Evolutionary conservation across 2,329 filamentous ascomycete genomes (phyloP), one percentile per base, ranked within the genome.

Genomic region (Cadophora sp.): DNA sequence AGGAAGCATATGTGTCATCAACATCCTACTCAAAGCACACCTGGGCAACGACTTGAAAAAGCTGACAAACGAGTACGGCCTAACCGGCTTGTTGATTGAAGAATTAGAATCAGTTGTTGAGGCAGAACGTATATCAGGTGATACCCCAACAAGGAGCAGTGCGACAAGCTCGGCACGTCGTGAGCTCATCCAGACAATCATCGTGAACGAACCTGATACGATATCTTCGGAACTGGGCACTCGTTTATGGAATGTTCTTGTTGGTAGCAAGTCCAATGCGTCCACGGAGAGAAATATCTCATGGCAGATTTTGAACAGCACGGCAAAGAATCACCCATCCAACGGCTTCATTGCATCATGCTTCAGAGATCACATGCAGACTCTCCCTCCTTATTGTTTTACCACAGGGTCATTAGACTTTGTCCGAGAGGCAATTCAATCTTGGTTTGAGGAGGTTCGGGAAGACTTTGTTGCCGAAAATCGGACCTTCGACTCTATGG

Each of bases 1-100:
- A 7, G 93, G 93, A 1, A 96, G 92, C 73, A 84, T 94, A 24
- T 91, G 89, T 75, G 89, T 89, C 19, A 81, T 93, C 58, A 81
- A 77, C 62, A 79, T 83, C 56, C 76, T 87, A 22, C 80, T 86
- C n/a, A 80, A 81, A 9, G 80, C 79, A 24, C 79, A 84, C 46
- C 75, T 85, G 46, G 74, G 74, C 3, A 80, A 79, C 8, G 88
- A 91, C 68, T 78, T 93, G 26, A 83, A 82, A 31, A 78, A 81
- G n/a, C 79, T 93, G 61, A 84, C 87, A 9, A 79, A 83, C 7
- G 84, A 90, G n/a, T 86, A 90, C 75, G 84, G 88, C 69, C 78
- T 93, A 59, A 85, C 88, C 0, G 80, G 80, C 62, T 80, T 93
- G 4, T 78, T 92, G 14, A 81, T 93, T 40, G 85, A 87, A 46